Conservation (phyloP, 1,284 basidiomycete species). For the Cryptococcus hybrid region DNA sequence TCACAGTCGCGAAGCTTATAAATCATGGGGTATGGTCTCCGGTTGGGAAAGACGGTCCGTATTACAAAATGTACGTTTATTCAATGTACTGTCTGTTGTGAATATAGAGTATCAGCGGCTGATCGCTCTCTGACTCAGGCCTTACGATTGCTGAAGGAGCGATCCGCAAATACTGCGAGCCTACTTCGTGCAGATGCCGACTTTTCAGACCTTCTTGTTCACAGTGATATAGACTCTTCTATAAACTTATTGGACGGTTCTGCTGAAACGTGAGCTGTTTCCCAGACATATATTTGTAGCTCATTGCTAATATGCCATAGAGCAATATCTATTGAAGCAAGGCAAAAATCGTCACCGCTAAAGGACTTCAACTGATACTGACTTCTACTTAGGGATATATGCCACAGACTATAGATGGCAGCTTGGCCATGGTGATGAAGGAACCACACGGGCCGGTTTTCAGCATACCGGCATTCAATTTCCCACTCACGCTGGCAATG, state of each 20-base stretch:
- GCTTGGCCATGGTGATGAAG: constrained; percentile 20
- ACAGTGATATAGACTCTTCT: constrained; percentile 13
- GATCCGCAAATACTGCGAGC: constrained; percentile 8
- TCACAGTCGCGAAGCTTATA: constrained; percentile 14
- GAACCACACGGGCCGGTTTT: constrained; percentile 34
- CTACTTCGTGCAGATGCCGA: constrained; percentile 17
- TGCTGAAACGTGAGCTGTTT: constrained; percentile 16
- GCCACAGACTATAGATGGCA: constrained; percentile 25
- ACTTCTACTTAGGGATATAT: constrained; percentile 18
- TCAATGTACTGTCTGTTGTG: too few species aligned
- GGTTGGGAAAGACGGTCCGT: constrained; percentile 22
- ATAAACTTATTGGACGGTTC: constrained; percentile 21
- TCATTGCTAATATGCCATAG: constrained; percentile 7
- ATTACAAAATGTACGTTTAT: constrained; percentile 15
- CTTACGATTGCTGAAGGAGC: constrained; percentile 16
- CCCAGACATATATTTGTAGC: not conserved
- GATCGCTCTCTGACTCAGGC: constrained; percentile 3
- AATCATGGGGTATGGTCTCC: constrained; percentile 16
- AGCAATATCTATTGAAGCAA: constrained; percentile 21
- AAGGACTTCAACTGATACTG: not conserved
- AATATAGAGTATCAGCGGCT: too few species aligned
- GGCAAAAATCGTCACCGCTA: not conserved
- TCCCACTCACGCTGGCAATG: constrained; percentile 28
- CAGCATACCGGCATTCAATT: constrained; percentile 39
- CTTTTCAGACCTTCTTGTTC: constrained; percentile 16